Evolutionary conservation across 2,329 filamentous ascomycete genomes (phyloP), one percentile per base, ranked within the genome.

Genomic region (Botrytis aclada): DNA sequence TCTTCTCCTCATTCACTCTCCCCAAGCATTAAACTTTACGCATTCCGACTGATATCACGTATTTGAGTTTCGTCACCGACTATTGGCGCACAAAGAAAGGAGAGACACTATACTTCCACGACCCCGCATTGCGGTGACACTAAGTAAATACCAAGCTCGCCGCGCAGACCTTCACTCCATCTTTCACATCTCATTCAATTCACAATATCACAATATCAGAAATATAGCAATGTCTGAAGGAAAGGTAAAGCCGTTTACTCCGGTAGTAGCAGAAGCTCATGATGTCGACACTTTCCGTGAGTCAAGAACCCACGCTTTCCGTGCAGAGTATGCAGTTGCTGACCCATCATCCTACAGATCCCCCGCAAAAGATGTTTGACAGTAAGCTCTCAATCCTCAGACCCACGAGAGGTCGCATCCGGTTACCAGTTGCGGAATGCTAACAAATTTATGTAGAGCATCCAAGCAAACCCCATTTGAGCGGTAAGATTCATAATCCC

Each of bases 181-280:
- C 56, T 20, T 62, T 56, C 41, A 22, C 41, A n/a, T 61, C 34
- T 64, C 39, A 37, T 58, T 56, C 41, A 54, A 58, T 43, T 39
- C 25, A 14, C 16, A 29, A 45, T 65, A 70, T 34, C 58, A 54
- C 71, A 61, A 51, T 37, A 22, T 47, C 29, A 20, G 32, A 62
- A 51, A 58, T 67, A 69, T 64, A 74, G 62, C 73, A 74, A 88
- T 88, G 86, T 84, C 84, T 79, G 83, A 83, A 79, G 81, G 80
- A 75, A 82, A 70, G 16, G 76, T 79, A 25, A 76, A 77, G 58
- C 78, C 82, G 73, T 77, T 82, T 81, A 80, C 78, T 77, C 88
- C 87, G 65, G 90, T 92, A 79, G 92, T 94, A 79, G 86, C 87
- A 75, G 92, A 94, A 86, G 91, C 92, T 80, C 92, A 94, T 83